These are phyloP conservation scores for Rhododendron ferrugineum DNA, from an alignment of 148 eudicot genomes.

Conservation along the genomic window DNA sequence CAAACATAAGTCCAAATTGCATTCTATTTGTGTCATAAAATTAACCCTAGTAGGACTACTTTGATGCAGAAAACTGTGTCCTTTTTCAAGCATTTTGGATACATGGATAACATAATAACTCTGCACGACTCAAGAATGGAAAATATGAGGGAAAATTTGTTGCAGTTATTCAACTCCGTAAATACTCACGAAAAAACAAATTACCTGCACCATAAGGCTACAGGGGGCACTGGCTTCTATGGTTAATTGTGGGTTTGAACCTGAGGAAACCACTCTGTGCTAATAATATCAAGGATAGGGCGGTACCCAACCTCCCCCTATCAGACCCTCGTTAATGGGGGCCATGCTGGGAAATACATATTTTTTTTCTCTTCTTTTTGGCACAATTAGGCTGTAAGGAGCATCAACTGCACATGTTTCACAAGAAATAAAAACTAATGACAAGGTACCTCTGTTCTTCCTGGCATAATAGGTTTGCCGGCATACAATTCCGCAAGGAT, in stretches of 20 bases:
- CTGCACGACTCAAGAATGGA: neutral
- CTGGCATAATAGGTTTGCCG: slow-evolving; percentile 88
- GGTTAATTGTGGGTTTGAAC: neutral
- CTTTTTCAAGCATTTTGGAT: neutral
- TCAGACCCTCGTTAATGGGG: neutral
- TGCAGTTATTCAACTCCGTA: neutral
- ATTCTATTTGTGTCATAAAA: neutral
- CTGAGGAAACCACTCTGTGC: neutral
- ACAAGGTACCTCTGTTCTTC: slow-evolving; percentile 73
- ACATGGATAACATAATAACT: neutral
- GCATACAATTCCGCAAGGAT: slow-evolving; percentile 81
- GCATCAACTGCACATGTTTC: slow-evolving; percentile 2
- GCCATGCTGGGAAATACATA: neutral
- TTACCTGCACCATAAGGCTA: neutral
- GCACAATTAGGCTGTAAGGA: slow-evolving; percentile 2
- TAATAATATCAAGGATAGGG: neutral
- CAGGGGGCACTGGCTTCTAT: neutral
- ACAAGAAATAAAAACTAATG: neutral
- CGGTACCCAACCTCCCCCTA: neutral
- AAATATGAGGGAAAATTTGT: neutral
- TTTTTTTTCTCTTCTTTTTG: neutral
- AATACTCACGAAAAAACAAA: neutral
- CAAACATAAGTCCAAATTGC: neutral
- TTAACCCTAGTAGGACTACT: neutral
- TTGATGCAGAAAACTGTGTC: neutral